phyloP scores from a whole-genome alignment of 2,329 filamentous ascomycete species.

The Onygena corvina region DNA sequence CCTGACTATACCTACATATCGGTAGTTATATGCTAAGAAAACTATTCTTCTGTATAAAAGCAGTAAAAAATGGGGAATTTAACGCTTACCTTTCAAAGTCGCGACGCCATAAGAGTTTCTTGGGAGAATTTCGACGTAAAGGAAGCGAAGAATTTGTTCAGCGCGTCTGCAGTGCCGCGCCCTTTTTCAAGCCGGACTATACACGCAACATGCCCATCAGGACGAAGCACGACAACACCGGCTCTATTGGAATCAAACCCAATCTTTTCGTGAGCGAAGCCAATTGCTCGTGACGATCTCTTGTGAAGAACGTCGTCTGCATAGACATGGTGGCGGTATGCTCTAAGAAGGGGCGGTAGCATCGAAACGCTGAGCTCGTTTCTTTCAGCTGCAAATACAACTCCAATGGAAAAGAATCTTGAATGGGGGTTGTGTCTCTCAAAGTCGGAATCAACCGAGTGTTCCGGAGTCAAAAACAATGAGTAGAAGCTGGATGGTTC shows the following conservation, averaged over 20 bases:
- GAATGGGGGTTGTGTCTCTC: slow-evolving; percentile 78
- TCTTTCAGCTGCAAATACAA: slow-evolving; percentile 58
- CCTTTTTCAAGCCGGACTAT: slow-evolving; percentile 64
- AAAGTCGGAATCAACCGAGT: slow-evolving; percentile 52
- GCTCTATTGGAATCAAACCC: slow-evolving; percentile 62
- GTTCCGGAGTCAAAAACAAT: slow-evolving; percentile 45
- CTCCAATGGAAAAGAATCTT: slow-evolving; percentile 65
- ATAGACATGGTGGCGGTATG: slow-evolving; percentile 74
- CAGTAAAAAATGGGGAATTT: too few relatives aligned
- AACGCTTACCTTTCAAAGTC: slow-evolving; percentile 21
- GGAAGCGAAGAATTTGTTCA: slow-evolving; percentile 69
- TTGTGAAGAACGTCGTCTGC: slow-evolving; percentile 70
- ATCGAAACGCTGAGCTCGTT: slow-evolving; percentile 56
- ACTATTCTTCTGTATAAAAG: too few relatives aligned
- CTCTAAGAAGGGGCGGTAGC: slow-evolving; percentile 56
- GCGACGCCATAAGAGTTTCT: slow-evolving; percentile 12
- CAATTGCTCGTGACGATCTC: slow-evolving; percentile 55
- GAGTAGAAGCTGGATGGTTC: slow-evolving; percentile 61
- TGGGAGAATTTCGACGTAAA: slow-evolving; percentile 51
- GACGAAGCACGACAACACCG: slow-evolving; percentile 70
- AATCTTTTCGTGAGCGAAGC: slow-evolving; percentile 75
- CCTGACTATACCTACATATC: too few relatives aligned
- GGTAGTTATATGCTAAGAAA: too few relatives aligned
- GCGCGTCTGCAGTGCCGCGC: slow-evolving; percentile 62
- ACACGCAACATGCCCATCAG: slow-evolving; percentile 76